phyloP scores from a whole-genome alignment of 768 basidiomycete genomes.

The Sarcomyxa edulis region DNA sequence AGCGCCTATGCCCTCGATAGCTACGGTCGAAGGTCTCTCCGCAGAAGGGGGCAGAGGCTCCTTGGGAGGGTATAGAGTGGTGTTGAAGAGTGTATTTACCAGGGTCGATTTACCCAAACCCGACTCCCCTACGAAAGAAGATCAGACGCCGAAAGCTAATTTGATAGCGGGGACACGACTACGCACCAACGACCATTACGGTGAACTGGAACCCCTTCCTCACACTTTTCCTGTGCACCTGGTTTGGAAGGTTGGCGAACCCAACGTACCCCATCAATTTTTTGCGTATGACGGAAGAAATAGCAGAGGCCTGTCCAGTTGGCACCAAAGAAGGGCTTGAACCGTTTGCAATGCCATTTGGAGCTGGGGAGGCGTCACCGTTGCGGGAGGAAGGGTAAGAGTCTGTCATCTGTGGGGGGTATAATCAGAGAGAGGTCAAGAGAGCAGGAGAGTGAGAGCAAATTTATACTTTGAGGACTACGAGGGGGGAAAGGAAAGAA shows the following conservation, averaged over 20 bases:
- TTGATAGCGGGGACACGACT: conserved; percentile 14
- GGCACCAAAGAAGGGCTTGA: conserved; percentile 56
- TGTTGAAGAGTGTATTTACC: conserved; percentile 98
- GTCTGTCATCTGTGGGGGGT: conserved; percentile 58
- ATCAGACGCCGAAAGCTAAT: conserved; percentile 15
- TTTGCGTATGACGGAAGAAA: conserved; percentile 66
- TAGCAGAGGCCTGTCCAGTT: conserved; percentile 22
- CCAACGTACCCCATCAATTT: conserved; percentile 95
- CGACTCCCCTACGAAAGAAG: conserved; percentile 71
- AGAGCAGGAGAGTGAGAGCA: conserved; percentile 21
- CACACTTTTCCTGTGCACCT: conserved; percentile 97
- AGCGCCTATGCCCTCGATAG: conserved; percentile 97
- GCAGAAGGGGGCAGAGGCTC: conserved; percentile 77
- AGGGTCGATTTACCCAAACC: conserved; percentile 98
- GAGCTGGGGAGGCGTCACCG: conserved; percentile 46
- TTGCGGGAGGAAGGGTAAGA: conserved; percentile 66
- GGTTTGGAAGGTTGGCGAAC: conserved; percentile 98
- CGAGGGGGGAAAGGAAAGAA: conserved; percentile 49
- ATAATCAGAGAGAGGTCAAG: conserved; percentile 19
- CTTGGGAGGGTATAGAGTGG: conserved; percentile 88
- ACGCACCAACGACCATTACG: conserved; percentile 97
- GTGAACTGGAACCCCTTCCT: conserved; percentile 99
- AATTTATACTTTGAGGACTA: conserved; percentile 40
- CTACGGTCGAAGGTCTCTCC: conserved; percentile 88
- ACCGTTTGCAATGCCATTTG: conserved; percentile 58